Conservation (phyloP, 2,329 filamentous ascomycete genomes). For the Fusarium austroafricanum region DNA sequence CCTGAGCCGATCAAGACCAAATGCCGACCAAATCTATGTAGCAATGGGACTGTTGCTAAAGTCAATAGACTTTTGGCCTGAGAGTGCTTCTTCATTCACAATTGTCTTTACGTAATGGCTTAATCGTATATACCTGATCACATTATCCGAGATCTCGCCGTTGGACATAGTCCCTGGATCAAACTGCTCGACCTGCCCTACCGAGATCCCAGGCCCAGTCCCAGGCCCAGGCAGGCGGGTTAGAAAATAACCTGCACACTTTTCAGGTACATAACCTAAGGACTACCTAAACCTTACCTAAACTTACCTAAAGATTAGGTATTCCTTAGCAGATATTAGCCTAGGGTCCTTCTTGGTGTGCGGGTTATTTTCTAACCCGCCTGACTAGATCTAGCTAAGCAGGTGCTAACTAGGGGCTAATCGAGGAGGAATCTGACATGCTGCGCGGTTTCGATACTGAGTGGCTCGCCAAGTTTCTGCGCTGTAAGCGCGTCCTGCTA, state of each 20-base stretch:
- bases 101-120: neutral
- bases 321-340: too few species aligned
- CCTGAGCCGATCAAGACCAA: slow-evolving; percentile 24
- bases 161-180: slow-evolving; percentile 2
- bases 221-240: too few species aligned
- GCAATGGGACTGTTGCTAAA: slow-evolving; percentile 9
- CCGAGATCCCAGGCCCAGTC: slow-evolving; percentile 10
- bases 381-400: too few species aligned
- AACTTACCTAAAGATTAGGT: too few species aligned
- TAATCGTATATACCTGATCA: neutral
- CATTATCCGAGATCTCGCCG: slow-evolving; percentile 10
- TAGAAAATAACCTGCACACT: too few species aligned
- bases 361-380: too few species aligned
- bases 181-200: slow-evolving; percentile 13
- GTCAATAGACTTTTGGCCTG: neutral
- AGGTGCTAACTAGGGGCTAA: too few species aligned
- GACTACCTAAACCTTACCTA: too few species aligned
- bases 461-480: neutral
- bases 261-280: too few species aligned
- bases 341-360: too few species aligned
- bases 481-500: too few species aligned
- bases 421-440: neutral
- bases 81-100: neutral
- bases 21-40: slow-evolving; percentile 22
- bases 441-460: neutral